Conservation (phyloP, 352 stramenopile species). For the Sclerospora graminicola region DNA sequence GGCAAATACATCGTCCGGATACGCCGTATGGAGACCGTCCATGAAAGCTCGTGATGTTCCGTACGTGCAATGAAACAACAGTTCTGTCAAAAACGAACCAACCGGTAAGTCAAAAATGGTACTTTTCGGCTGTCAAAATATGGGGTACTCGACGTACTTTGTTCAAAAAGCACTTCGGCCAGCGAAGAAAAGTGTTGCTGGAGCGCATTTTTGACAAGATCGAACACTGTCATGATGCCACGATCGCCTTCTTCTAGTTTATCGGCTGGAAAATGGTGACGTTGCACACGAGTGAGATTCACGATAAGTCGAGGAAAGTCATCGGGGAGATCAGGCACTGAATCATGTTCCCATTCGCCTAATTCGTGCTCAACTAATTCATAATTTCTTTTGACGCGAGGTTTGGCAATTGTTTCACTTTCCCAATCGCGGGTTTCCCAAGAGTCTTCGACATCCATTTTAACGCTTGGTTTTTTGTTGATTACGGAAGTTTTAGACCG, state of each 20-base stretch:
- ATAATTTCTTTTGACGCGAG: background rate
- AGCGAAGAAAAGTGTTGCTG: conserved; percentile 49
- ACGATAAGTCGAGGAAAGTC: conserved; percentile 63
- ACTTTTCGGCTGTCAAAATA: background rate
- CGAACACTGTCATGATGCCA: conserved; percentile 28
- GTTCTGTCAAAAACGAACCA: conserved; percentile 18
- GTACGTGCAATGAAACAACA: conserved; percentile 65
- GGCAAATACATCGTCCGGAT: conserved; percentile 47
- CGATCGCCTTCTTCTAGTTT: conserved; percentile 13
- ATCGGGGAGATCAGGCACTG: conserved; percentile 34
- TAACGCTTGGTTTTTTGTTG: conserved; percentile 1
- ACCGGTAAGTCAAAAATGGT: no score
- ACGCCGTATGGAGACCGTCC: conserved; percentile 34
- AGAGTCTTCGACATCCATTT: conserved; percentile 13
- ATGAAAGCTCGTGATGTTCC: conserved; percentile 38
- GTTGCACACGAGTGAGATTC: conserved; percentile 47
- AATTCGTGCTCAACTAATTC: background rate
- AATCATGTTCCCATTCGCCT: conserved; percentile 31
- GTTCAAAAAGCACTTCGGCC: conserved; percentile 56
- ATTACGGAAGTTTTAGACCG: conserved; percentile 2
- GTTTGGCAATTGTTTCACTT: background rate
- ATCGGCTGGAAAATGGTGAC: conserved; percentile 33
- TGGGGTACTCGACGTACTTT: conserved; percentile 21
- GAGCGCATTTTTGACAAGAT: conserved; percentile 38
- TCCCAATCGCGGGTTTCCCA: conserved; percentile 48